Evolutionary conservation across 331 rosid species (phyloP), one percentile per base, ranked within the genome.

Genomic region (Cydonia oblonga): DNA sequence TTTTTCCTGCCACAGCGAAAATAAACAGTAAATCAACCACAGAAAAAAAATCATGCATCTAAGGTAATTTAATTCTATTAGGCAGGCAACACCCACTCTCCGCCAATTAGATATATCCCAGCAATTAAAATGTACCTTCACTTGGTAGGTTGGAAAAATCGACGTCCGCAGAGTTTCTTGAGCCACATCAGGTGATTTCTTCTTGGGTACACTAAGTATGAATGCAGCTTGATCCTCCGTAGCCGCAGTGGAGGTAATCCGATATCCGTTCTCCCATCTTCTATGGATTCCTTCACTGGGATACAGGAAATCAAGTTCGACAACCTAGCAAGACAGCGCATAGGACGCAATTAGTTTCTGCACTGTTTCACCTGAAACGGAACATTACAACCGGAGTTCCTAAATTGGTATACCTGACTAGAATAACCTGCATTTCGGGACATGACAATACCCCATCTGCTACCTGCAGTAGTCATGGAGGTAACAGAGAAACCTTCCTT

Each of bases 231-330:
- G 86, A 75, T 82, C 86, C 35, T 77, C 59, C 25, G 86, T 82
- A 14, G 86, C 86, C 20, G 86, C 86, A n/a, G 72, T 67, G 20
- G 86, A 78, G 75, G 86, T 82, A 52, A 82, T 82, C 49, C 86
- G 79, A 62, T 78, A 82, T 68, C 86, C 86, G 26, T 54, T 64
- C 59, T 82, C 86, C 86, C 86, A 82, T 61, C 86, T 78, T 71
- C 82, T 78, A 79, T 78, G 83, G 77, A 82, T 82, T 23, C 86
- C 86, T 78, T 82, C 86, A 49, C 86, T 82, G 14, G 86, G 86
- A 68, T 82, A 82, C 19, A 74, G 81, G 75, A 82, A 82, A 75
- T 82, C 86, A 29, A 82, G 79, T 68, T 82, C 86, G 32, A 78
- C 86, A 35, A 82, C 83, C 86, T 82, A 71, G 66, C 20, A 44